Evolutionary conservation across 2,329 filamentous ascomycete species (phyloP).

Genomic region (Talaromyces sp.): DNA sequence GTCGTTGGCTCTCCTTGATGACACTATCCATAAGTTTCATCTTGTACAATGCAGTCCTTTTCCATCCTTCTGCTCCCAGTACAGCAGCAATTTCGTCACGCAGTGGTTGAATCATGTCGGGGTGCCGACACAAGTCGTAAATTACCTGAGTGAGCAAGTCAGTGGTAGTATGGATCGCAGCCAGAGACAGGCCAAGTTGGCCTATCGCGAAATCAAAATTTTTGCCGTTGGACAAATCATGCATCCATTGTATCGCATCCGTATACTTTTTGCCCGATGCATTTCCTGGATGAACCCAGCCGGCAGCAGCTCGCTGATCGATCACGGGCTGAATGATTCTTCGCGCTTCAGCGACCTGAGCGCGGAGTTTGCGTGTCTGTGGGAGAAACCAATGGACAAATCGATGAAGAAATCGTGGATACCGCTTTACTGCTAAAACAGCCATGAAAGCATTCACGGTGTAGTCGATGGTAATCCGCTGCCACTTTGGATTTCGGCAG

Average conservation of each 20-base stretch:
- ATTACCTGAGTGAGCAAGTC: conserved; percentile 9
- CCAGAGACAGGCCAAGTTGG: conserved; percentile 15
- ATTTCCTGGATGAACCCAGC: background rate
- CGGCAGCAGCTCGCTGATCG: conserved; percentile 5
- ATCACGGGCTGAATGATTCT: conserved; percentile 21
- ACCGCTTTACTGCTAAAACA: conserved; percentile 31
- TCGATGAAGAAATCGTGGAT: conserved; percentile 31
- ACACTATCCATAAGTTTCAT: conserved; percentile 20
- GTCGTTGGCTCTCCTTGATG: conserved; percentile 17
- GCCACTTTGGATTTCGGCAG: conserved; percentile 12
- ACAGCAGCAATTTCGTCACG: conserved; percentile 3
- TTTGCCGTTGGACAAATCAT: conserved; percentile 11
- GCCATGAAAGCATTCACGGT: conserved; percentile 10
- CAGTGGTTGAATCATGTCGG: conserved; percentile 6
- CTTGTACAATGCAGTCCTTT: background rate
- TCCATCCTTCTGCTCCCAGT: background rate
- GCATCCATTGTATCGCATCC: conserved; percentile 16
- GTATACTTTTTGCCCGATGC: background rate
- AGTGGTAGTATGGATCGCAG: conserved; percentile 13
- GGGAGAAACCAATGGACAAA: conserved; percentile 38
- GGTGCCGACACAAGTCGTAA: conserved; percentile 6
- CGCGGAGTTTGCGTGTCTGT: conserved; percentile 26
- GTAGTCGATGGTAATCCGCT: conserved; percentile 11
- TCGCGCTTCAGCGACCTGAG: conserved; percentile 30
- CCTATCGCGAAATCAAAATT: conserved; percentile 11